Percentiles rank a stretch among this genome's conserved stretches.
These are phyloP conservation scores for Tricholoma bakamatsutake DNA, from an alignment of 768 basidiomycete species.

Conservation along the genomic window DNA sequence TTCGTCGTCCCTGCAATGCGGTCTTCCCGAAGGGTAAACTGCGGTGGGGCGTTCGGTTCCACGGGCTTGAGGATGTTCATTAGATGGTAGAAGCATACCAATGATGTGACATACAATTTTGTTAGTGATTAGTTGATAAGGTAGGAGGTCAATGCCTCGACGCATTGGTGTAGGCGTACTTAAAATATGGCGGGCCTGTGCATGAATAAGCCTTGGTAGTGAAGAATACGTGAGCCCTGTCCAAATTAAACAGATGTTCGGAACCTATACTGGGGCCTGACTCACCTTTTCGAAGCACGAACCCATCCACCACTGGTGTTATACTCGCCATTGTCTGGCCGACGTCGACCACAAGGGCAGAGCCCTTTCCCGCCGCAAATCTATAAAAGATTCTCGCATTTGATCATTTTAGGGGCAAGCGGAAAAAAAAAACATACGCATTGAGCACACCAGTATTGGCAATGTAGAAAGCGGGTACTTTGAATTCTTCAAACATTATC, in stretches of 20 bases:
- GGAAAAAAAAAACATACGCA: constrained; percentile 50
- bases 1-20: constrained; percentile 66
- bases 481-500: constrained; percentile 95
- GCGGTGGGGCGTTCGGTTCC: constrained; percentile 58
- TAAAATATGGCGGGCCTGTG: constrained; percentile 69
- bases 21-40: constrained; percentile 70
- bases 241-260: neutral
- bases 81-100: neutral
- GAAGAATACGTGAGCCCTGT: constrained; percentile 74
- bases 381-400: constrained; percentile 32
- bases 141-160: constrained; percentile 59
- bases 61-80: constrained; percentile 49
- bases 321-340: constrained; percentile 88
- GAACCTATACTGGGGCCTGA: neutral
- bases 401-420: too few species aligned
- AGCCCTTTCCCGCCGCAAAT: constrained; percentile 94
- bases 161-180: constrained; percentile 42
- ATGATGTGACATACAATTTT: constrained; percentile 47
- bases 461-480: constrained; percentile 93
- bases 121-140: constrained; percentile 87
- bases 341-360: constrained; percentile 94
- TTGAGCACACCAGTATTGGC: constrained; percentile 93
- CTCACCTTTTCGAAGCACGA: constrained; percentile 90
- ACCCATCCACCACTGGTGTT: constrained; percentile 95
- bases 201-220: constrained; percentile 75